These are phyloP conservation scores for Bruguiera parviflora DNA, from an alignment of 345 rosid species.

Conservation along the genomic window DNA sequence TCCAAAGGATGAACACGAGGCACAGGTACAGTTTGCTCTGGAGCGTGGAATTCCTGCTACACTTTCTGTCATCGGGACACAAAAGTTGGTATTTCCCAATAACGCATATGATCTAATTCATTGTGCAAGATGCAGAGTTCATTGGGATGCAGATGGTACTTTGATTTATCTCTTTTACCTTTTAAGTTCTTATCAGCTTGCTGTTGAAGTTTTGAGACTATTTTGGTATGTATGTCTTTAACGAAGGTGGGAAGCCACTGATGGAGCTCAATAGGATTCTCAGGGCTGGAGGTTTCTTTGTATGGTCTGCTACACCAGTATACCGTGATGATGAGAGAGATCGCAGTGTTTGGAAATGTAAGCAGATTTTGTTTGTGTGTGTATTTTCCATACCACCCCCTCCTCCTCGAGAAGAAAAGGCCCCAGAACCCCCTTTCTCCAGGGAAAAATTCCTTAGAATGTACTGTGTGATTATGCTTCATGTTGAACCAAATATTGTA, in stretches of 20 bases:
- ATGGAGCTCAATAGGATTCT: slow-evolving; percentile 88
- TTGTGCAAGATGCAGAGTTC: slow-evolving; percentile 95
- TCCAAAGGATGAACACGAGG: slow-evolving; percentile 97
- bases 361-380: slow-evolving; percentile 5
- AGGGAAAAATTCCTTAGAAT: not conserved
- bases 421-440: not conserved
- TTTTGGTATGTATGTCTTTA: slow-evolving; percentile 9
- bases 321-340: slow-evolving; percentile 64
- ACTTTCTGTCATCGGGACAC: slow-evolving; percentile 83
- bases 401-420: not conserved
- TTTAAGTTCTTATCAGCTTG: slow-evolving; percentile 8
- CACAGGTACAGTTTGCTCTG: slow-evolving; percentile 93
- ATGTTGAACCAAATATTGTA: not conserved
- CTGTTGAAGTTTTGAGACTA: slow-evolving; percentile 5
- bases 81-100: slow-evolving; percentile 63
- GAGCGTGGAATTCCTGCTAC: slow-evolving; percentile 94
- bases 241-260: slow-evolving; percentile 86
- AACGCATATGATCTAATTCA: slow-evolving; percentile 78
- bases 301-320: slow-evolving; percentile 97
- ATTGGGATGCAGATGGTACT: slow-evolving; percentile 89
- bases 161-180: slow-evolving; percentile 1
- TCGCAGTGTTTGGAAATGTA: slow-evolving; percentile 59
- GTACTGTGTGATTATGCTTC: not conserved
- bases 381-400: slow-evolving; percentile 1
- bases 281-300: slow-evolving; percentile 89